phyloP scores from a whole-genome alignment of 305 asterid species.

The Fraxinus angustifolia region DNA sequence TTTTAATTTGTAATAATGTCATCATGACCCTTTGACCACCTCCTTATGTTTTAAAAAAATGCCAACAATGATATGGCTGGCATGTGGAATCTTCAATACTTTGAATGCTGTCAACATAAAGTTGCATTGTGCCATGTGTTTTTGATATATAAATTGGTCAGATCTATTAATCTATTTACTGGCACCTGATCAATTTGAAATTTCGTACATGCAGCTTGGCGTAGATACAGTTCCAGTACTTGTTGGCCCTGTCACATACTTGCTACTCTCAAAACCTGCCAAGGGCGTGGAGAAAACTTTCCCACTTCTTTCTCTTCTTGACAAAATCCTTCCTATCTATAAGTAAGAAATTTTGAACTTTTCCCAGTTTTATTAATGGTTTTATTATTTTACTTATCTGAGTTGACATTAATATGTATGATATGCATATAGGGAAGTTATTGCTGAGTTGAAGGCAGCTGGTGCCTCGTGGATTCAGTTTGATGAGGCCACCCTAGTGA shows the following conservation, averaged over 20 bases:
- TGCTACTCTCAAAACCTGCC: not conserved
- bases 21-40: not conserved
- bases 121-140: not conserved
- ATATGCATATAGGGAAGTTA: slow-evolving; percentile 34
- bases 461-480: slow-evolving; percentile 41
- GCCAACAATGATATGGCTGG: not conserved
- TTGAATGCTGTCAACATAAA: not conserved
- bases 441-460: slow-evolving; percentile 20
- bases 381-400: not conserved
- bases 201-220: slow-evolving; percentile 25
- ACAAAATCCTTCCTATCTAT: slow-evolving; percentile 16
- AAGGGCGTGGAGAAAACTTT: not conserved
- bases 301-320: not conserved
- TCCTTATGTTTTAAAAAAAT: not conserved
- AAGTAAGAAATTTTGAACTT: slow-evolving; percentile 15
- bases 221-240: not conserved
- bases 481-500: slow-evolving; percentile 45
- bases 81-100: not conserved
- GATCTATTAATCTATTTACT: not conserved
- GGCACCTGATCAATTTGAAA: not conserved
- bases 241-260: not conserved
- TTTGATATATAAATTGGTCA: not conserved
- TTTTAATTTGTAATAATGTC: not conserved
- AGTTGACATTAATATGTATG: not conserved
- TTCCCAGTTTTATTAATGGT: not conserved